phyloP scores from a whole-genome alignment of 2,329 filamentous ascomycete species.

The Monosporascus sp. region DNA sequence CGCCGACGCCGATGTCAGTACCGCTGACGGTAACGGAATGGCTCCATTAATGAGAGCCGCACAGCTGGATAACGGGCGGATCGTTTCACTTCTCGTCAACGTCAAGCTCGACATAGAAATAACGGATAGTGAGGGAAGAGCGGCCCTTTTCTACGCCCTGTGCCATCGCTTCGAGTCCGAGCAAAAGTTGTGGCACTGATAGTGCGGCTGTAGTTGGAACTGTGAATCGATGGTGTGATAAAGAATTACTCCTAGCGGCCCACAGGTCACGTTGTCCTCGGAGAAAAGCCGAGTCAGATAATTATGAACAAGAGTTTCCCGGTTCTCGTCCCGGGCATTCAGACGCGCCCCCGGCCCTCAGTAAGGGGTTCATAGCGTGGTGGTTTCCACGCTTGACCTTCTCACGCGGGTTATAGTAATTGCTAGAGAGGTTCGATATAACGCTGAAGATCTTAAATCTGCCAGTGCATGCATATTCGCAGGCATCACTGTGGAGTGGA shows the following conservation, averaged over 20 bases:
- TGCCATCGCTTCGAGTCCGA: neutral
- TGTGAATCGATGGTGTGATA: too few species aligned
- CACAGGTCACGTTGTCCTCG: too few species aligned
- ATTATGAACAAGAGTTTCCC: too few species aligned
- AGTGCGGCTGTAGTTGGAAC: too few species aligned
- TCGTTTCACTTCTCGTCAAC: neutral
- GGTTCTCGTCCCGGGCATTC: too few species aligned
- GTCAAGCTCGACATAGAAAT: neutral
- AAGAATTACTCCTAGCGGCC: too few species aligned
- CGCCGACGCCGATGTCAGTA: neutral
- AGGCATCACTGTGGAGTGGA: neutral
- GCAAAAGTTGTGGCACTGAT: neutral
- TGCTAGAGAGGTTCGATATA: neutral
- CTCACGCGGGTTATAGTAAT: neutral
- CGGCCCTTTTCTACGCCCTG: neutral
- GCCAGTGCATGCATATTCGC: neutral
- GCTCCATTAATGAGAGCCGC: neutral
- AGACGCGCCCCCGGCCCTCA: too few species aligned
- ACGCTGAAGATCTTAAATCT: neutral
- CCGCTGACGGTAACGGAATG: neutral
- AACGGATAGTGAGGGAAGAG: neutral
- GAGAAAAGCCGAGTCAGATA: too few species aligned
- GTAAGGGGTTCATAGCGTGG: too few species aligned
- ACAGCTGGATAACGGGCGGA: neutral
- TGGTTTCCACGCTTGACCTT: too few species aligned